Percentiles rank a stretch among this genome's conserved stretches.
phyloP scores from a whole-genome alignment of 306 rosid species.

The Medicago ruthenica region DNA sequence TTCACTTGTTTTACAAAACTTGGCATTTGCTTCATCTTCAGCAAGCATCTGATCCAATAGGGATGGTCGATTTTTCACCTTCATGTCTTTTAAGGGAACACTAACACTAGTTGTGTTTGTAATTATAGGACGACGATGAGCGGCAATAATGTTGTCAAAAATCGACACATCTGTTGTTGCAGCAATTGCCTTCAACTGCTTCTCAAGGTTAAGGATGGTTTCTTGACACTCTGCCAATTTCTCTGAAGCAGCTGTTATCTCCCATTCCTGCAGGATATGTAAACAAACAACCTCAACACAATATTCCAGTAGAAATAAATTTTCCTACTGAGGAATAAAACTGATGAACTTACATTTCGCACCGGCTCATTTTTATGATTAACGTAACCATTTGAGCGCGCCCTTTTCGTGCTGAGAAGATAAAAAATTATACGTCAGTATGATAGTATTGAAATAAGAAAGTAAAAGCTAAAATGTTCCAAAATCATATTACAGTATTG shows the following conservation, averaged over 20 bases:
- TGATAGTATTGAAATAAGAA: conserved; percentile 34
- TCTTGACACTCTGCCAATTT: conserved; percentile 97
- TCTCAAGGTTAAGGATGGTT: conserved; percentile 86
- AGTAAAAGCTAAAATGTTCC: conserved; percentile 32
- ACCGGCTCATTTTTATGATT: conserved; percentile 62
- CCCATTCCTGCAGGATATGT: conserved; percentile 73
- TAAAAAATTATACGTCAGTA: conserved; percentile 28
- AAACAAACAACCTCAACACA: conserved; percentile 11
- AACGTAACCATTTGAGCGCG: conserved; percentile 38
- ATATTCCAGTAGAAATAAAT: not conserved
- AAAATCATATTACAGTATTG: conserved; percentile 15
- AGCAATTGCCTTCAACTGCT: conserved; percentile 89
- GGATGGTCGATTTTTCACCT: conserved; percentile 56
- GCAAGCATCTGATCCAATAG: conserved; percentile 79
- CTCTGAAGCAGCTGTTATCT: conserved; percentile 88
- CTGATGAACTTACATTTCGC: conserved; percentile 66
- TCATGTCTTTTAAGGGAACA: conserved; percentile 41
- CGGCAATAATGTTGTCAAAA: conserved; percentile 61
- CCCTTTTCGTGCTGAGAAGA: conserved; percentile 58
- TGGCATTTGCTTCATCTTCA: conserved; percentile 58
- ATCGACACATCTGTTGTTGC: conserved; percentile 68
- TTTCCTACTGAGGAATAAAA: conserved; percentile 23
- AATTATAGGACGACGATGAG: conserved; percentile 41
- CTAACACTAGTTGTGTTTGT: conserved; percentile 36
- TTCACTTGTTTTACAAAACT: conserved; percentile 46